Evolutionary conservation across 2,329 filamentous ascomycete species (phyloP).

Genomic region (Aspergillus pseudoglaucus): DNA sequence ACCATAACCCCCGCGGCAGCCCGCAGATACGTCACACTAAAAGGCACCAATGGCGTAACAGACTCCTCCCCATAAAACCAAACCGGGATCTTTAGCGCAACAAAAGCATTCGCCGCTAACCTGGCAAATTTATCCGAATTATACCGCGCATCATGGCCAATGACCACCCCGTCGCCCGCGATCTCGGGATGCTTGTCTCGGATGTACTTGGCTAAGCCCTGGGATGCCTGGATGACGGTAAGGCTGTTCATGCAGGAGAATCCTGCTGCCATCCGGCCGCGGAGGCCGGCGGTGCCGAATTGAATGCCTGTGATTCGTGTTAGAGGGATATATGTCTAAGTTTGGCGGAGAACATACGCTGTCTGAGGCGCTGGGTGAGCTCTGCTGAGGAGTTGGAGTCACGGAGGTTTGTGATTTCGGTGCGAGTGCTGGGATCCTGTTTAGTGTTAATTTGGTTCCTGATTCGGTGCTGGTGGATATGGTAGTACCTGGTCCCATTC

Average conservation of each 20-base stretch:
- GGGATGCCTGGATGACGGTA: constrained; percentile 57
- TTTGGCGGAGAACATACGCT: constrained; percentile 31
- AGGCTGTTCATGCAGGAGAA: constrained; percentile 56
- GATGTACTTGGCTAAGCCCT: constrained; percentile 58
- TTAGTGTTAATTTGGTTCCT: constrained; percentile 6
- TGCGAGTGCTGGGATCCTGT: constrained; percentile 46
- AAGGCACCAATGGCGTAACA: constrained; percentile 58
- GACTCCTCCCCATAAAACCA: constrained; percentile 52
- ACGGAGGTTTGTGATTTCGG: constrained; percentile 50
- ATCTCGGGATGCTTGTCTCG: constrained; percentile 39
- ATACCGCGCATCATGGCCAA: constrained; percentile 58
- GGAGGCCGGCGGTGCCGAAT: constrained; percentile 57
- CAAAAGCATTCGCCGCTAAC: constrained; percentile 55
- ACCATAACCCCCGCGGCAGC: constrained; percentile 59
- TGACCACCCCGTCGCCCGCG: constrained; percentile 47
- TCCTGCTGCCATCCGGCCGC: constrained; percentile 60
- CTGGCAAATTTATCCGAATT: constrained; percentile 57
- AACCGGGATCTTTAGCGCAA: constrained; percentile 52
- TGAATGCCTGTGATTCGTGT: constrained; percentile 40
- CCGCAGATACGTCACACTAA: constrained; percentile 48
- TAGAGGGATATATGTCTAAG: neutral
- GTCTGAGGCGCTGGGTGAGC: constrained; percentile 47
- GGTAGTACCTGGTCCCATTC: constrained; percentile 45
- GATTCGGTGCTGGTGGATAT: neutral
- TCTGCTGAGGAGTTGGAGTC: constrained; percentile 40